Evolutionary conservation across 805 yeast species (phyloP).

Genomic region (Wickerhamomyces pijperi): DNA sequence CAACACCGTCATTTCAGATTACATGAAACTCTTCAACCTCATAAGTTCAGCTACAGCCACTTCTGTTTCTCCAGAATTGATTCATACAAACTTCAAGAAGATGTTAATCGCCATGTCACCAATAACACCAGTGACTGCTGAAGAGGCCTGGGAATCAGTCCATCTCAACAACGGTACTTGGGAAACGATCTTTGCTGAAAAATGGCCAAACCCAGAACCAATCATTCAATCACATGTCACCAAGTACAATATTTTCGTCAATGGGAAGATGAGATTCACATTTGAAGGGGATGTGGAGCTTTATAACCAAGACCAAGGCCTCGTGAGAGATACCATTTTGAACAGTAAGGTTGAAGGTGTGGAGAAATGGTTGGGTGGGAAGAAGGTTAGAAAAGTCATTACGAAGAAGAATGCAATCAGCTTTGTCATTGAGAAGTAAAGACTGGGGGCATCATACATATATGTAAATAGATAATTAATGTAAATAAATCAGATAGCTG

Average conservation of each 20-base stretch:
- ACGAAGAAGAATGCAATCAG: slow-evolving; percentile 28
- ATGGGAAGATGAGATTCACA: slow-evolving; percentile 57
- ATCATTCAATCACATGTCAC: slow-evolving; percentile 24
- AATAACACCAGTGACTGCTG: slow-evolving; percentile 70
- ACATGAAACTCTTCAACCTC: slow-evolving; percentile 68
- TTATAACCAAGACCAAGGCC: slow-evolving; percentile 21
- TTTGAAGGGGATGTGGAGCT: slow-evolving; percentile 27
- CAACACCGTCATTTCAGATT: slow-evolving; percentile 82
- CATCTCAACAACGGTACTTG: slow-evolving; percentile 17
- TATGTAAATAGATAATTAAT: too few species aligned
- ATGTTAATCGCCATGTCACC: slow-evolving; percentile 64
- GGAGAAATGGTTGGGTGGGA: slow-evolving; percentile 27
- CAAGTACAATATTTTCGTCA: slow-evolving; percentile 51
- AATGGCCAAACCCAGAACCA: slow-evolving; percentile 53
- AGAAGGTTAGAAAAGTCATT: slow-evolving; percentile 40
- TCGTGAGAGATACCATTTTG: slow-evolving; percentile 24
- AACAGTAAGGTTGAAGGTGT: slow-evolving; percentile 23
- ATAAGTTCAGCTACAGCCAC: slow-evolving; percentile 26
- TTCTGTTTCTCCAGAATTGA: slow-evolving; percentile 26
- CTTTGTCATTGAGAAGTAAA: slow-evolving; percentile 10
- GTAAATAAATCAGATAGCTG: too few species aligned
- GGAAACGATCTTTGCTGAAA: slow-evolving; percentile 40
- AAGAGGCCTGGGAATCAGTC: slow-evolving; percentile 60
- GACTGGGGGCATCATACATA: background rate
- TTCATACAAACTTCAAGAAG: slow-evolving; percentile 37